Evolutionary conservation across 306 rosid genomes (phyloP).

Genomic region (Cucumis sativus): DNA sequence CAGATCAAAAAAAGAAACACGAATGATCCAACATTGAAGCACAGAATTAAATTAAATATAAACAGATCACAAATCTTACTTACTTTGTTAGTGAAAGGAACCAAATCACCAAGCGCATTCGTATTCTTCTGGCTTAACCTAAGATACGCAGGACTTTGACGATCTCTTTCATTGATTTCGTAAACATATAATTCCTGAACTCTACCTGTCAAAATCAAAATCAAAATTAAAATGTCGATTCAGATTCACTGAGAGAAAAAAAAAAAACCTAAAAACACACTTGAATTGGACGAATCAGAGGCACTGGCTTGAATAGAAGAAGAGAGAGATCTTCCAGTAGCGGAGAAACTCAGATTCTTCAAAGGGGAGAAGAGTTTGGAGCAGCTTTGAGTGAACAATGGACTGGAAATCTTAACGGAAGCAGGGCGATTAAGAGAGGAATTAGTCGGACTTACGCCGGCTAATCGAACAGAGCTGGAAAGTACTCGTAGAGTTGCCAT

Average conservation of each 20-base stretch:
- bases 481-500: background rate
- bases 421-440: background rate
- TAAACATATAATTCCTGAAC: conserved; percentile 52
- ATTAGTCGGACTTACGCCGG: background rate
- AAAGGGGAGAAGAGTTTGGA: conserved; percentile 19
- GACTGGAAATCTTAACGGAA: conserved; percentile 11
- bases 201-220: conserved; percentile 21
- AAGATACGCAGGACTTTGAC: conserved; percentile 59
- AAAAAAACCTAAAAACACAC: background rate
- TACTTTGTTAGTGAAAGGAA: conserved; percentile 63
- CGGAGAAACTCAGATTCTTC: conserved; percentile 1
- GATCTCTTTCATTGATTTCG: conserved; percentile 63
- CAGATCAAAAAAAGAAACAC: background rate
- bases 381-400: conserved; percentile 9
- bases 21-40: background rate
- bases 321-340: conserved; percentile 21
- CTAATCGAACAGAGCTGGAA: background rate
- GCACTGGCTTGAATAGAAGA: conserved; percentile 28
- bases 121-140: conserved; percentile 46
- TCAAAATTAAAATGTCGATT: background rate
- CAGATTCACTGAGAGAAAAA: background rate
- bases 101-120: conserved; percentile 58
- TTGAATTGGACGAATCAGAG: conserved; percentile 17
- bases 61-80: background rate
- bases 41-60: background rate